phyloP scores from a whole-genome alignment of 2,329 filamentous ascomycete species.

The Stagonosporopsis chrysanthemi region DNA sequence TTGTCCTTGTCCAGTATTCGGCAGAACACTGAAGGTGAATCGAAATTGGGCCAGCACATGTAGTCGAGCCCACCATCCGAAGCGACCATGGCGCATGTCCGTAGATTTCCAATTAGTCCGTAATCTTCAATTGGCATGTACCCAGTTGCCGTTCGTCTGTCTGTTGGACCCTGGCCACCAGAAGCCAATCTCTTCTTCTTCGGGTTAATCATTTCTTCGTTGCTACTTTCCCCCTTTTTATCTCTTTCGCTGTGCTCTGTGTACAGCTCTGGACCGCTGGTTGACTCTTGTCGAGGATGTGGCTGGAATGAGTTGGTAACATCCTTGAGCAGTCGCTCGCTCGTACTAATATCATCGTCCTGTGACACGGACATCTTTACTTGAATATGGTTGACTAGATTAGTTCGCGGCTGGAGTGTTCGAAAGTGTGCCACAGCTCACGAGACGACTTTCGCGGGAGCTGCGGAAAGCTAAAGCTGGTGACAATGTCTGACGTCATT shows the following conservation, averaged over 20 bases:
- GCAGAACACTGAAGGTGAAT: constrained; percentile 78
- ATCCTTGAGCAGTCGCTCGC: constrained; percentile 22
- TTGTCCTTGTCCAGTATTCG: constrained; percentile 76
- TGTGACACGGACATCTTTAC: constrained; percentile 17
- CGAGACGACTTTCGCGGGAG: constrained; percentile 5
- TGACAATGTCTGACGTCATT: constrained; percentile 10
- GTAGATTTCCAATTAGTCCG: constrained; percentile 82
- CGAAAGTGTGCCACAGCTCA: constrained; percentile 1
- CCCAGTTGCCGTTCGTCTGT: constrained; percentile 34
- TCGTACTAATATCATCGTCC: constrained; percentile 6
- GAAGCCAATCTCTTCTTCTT: constrained; percentile 18
- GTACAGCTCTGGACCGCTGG: constrained; percentile 22
- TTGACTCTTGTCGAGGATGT: constrained; percentile 10
- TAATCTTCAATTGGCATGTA: constrained; percentile 67
- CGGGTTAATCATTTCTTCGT: constrained; percentile 25
- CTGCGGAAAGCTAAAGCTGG: constrained; percentile 8
- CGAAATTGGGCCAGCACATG: constrained; percentile 84
- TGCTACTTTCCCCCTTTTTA: background rate
- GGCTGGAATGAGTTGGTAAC: constrained; percentile 18
- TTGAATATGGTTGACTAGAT: constrained; percentile 1
- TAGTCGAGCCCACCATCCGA: constrained; percentile 67
- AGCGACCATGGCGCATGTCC: constrained; percentile 63
- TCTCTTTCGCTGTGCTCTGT: constrained; percentile 15
- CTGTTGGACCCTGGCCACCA: constrained; percentile 21
- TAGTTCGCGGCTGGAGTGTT: constrained; percentile 19